Evolutionary conservation across 441 rosid species (phyloP).

Genomic region (Cnidoscolus chayamansa): DNA sequence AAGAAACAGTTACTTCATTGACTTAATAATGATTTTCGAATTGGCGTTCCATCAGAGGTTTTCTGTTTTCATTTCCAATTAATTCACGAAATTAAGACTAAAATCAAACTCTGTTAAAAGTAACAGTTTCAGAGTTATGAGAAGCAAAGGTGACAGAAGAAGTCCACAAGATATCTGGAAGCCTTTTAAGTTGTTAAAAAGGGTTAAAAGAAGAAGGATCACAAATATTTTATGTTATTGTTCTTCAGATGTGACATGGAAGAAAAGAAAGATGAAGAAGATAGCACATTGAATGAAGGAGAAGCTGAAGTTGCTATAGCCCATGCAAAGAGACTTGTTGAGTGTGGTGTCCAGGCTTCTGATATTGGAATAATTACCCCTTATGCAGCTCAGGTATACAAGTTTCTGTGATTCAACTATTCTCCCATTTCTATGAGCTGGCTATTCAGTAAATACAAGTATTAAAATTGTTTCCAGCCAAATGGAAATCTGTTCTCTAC

Average conservation of each 20-base stretch:
- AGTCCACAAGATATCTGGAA: not conserved
- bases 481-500: conserved; percentile 10
- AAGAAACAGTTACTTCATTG: not conserved
- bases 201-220: not conserved
- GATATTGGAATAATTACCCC: conserved; percentile 93
- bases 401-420: conserved; percentile 1
- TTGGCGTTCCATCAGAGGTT: no score
- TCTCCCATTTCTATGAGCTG: not conserved
- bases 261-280: conserved; percentile 98
- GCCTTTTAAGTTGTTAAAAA: not conserved
- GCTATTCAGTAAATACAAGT: not conserved
- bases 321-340: conserved; percentile 80
- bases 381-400: conserved; percentile 84
- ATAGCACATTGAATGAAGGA: conserved; percentile 90
- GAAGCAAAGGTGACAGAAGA: not conserved
- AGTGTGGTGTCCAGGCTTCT: conserved; percentile 69
- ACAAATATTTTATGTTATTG: conserved; percentile 17
- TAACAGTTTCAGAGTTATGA: not conserved
- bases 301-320: conserved; percentile 93
- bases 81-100: conserved; percentile 3
- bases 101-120: not conserved
- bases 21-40: not conserved
- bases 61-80: no score
- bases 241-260: conserved; percentile 89
- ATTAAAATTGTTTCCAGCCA: not conserved